Conservation (phyloP, 176 grass and related monocot genomes). For the Carex littledalei region DNA sequence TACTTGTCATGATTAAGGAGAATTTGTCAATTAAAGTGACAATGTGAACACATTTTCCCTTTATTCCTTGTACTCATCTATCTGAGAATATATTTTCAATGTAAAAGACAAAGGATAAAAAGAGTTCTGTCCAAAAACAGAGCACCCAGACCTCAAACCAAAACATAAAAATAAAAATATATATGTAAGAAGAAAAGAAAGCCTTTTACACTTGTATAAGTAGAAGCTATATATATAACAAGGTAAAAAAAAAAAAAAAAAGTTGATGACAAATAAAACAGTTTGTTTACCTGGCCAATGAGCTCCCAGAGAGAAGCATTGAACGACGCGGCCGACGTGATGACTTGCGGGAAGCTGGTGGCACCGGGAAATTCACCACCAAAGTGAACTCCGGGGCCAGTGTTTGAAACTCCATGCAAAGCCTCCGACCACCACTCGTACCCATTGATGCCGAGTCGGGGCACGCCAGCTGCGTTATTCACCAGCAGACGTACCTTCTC, state of each 20-base stretch:
- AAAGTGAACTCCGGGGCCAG: constrained; percentile 45
- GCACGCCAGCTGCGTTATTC: constrained; percentile 65
- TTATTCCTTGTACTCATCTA: not conserved
- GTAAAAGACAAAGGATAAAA: not conserved
- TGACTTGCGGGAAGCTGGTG: constrained; percentile 94
- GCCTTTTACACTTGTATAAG: not conserved
- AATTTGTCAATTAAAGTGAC: not conserved
- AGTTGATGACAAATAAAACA: not conserved
- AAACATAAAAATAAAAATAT: not conserved
- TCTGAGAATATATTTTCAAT: too few species aligned
- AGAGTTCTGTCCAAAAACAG: not conserved
- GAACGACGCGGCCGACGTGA: constrained; percentile 64
- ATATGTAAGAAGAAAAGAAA: not conserved
- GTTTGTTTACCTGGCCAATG: constrained; percentile 47
- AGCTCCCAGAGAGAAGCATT: constrained; percentile 89
- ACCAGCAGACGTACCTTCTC: constrained; percentile 79
- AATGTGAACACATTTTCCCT: not conserved
- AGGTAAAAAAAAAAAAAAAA: too few species aligned
- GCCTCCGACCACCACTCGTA: constrained; percentile 99
- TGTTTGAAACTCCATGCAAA: constrained; percentile 73
- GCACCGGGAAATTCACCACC: constrained; percentile 67
- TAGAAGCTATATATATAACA: not conserved
- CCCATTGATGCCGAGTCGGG: constrained; percentile 39
- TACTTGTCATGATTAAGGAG: not conserved
- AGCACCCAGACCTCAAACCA: not conserved